These are phyloP conservation scores for Wickerhamomyces pijperi DNA, from an alignment of 805 yeast genomes.

Conservation along the genomic window DNA sequence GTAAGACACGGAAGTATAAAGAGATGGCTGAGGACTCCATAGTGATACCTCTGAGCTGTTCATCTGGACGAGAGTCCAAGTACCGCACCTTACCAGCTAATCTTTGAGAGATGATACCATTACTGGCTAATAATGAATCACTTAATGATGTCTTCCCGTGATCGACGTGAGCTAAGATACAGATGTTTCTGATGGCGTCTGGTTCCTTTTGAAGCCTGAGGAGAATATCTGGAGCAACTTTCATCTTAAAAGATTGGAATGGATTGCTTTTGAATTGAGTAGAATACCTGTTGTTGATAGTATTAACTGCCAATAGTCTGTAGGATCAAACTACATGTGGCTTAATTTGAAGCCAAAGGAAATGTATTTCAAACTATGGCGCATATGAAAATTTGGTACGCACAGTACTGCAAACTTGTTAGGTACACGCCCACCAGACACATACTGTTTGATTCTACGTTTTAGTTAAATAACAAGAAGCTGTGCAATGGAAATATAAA, in stretches of 20 bases:
- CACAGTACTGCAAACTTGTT: too few relatives aligned
- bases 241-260: slow-evolving; percentile 20
- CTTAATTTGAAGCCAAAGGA: too few relatives aligned
- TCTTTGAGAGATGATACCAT: slow-evolving; percentile 90
- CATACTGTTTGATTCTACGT: too few relatives aligned
- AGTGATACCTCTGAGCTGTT: slow-evolving; percentile 90
- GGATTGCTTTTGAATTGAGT: too few relatives aligned
- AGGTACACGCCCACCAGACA: too few relatives aligned
- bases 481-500: too few relatives aligned
- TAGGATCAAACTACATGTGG: too few relatives aligned
- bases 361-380: too few relatives aligned
- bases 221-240: slow-evolving; percentile 54
- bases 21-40: slow-evolving; percentile 97
- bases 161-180: slow-evolving; percentile 96
- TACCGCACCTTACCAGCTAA: slow-evolving; percentile 93
- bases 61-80: slow-evolving; percentile 90
- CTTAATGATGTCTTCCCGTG: slow-evolving; percentile 96
- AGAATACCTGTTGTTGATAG: too few relatives aligned
- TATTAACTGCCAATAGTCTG: too few relatives aligned
- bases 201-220: slow-evolving; percentile 61
- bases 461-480: too few relatives aligned
- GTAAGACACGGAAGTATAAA: slow-evolving; percentile 68
- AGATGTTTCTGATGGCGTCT: slow-evolving; percentile 69
- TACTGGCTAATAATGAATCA: slow-evolving; percentile 85
- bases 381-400: too few relatives aligned